Base-by-base conservation (phyloP, 495 filamentous ascomycete species). In the Sporormia fimetaria region DNA sequence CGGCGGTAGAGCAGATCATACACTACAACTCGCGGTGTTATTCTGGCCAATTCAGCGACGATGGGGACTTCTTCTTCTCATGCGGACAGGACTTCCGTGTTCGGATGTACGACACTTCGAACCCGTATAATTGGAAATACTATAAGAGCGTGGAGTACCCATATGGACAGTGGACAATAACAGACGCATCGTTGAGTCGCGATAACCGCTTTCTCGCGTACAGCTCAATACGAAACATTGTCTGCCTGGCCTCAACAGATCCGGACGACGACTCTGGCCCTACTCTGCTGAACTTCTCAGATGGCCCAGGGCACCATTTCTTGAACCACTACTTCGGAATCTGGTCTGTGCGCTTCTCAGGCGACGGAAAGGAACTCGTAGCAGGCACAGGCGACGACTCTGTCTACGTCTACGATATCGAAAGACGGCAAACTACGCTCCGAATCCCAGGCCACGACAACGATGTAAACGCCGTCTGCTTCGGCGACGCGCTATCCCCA, bases 21-120 rank as follows among this genome's bases (percentile, higher is more conserved):
- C 78, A 94, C 43, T 90, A 84, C 52, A 72, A 84, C 37, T 70
- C 76, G 10, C 76, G 81, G 33, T 87, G 87, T 39, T 95, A 94
- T 57, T 94, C 86, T 10, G 90, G 90, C 4, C 90, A 98, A 58
- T 98, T 95, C 57, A 93, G 84, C 0, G 81, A 88, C 38, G 90
- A 98, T 51, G 90, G 90, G 4, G 94, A 94, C 63, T 95, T 95
- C 64, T 98, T 94, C 61, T 98, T 94, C 59, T 80, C 79, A n/a
- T 88, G 81, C 51, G 79, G 78, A 16, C 87, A 95, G 58, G 87
- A 98, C 57, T 94, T 90, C 62, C 76, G 73, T 40, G 85, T 98
- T 10, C 80, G 87, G 15, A 86, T 98, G 81, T 98, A 96, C 58
- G 90, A 98, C 57, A 95, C 90, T 0, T 92, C 85, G 1, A 94